Evolutionary conservation across 2,329 filamentous ascomycete species (phyloP).

Genomic region (Trichophyton benhamiae): DNA sequence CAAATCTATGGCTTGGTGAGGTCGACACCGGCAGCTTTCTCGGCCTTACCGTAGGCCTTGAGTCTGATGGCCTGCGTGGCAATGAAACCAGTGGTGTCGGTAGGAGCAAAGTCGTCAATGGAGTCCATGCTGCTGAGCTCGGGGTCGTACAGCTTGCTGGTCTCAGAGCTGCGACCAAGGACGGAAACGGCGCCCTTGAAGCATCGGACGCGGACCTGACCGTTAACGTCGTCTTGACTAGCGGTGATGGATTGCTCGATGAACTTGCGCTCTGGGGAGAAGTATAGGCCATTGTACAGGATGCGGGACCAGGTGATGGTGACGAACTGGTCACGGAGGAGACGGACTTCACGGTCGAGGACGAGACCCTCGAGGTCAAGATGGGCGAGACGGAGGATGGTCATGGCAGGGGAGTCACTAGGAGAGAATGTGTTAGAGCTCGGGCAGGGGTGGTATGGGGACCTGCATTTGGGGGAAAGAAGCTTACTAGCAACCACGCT

Average conservation of each 20-base stretch:
- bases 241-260: conserved; percentile 50
- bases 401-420: conserved; percentile 41
- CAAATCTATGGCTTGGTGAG: conserved; percentile 11
- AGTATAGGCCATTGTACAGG: conserved; percentile 51
- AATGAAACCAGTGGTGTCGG: conserved; percentile 50
- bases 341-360: conserved; percentile 51
- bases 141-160: conserved; percentile 53
- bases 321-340: conserved; percentile 52
- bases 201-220: conserved; percentile 43
- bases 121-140: conserved; percentile 54
- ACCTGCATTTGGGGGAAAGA: not conserved
- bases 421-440: not conserved
- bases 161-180: conserved; percentile 21
- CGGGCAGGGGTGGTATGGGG: not conserved
- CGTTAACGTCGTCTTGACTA: conserved; percentile 47
- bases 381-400: conserved; percentile 46
- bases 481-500: conserved; percentile 14
- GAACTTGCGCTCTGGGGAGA: conserved; percentile 55
- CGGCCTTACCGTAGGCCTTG: conserved; percentile 14
- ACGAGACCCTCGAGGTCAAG: conserved; percentile 53
- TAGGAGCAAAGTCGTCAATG: conserved; percentile 49
- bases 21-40: conserved; percentile 11
- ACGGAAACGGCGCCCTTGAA: conserved; percentile 47
- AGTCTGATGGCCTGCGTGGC: conserved; percentile 21
- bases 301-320: conserved; percentile 45